Evolutionary conservation across 495 filamentous ascomycete species (phyloP), one percentile per base, ranked within the genome.

Genomic region (Penicillium roqueforti): DNA sequence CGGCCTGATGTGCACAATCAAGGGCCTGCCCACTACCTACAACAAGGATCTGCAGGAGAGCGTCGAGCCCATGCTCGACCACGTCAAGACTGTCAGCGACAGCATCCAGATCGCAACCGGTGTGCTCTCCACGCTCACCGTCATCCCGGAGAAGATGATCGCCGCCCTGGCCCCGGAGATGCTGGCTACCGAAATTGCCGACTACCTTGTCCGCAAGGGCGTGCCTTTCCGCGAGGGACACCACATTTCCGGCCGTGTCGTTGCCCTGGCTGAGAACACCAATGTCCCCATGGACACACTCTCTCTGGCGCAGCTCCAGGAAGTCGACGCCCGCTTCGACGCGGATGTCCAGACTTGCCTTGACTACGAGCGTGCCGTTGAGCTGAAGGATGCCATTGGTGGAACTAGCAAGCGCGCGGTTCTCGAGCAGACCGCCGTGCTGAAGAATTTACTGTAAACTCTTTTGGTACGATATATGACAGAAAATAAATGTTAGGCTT

Each of bases 21-120:
- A 97, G 76, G 87, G 87, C 31, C 78, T 96, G 19, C 91, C 92
- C 2, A 87, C 83, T 22, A 95, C 90, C 6, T 97, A 96, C 78
- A 95, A 97, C 77, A 95, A 96, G 76, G 89, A 96, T 66, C 76
- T 96, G 14, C 92, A 97, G 72, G 92, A 97, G 74, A 86, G 83
- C 54, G 84, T 90, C 56, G 89, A 96, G 76, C 87, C 88, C 38
- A 80, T 97, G 68, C 81, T 97, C 25, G 89, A 96, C 72, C 84
- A 86, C 66, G 81, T 95, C 68, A 91, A 91, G 75, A 96, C 92
- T 9, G 83, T 95, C 45, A 79, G 78, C 42, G 88, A 95, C 77
- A 91, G 86, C 68, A 80, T 95, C 54, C 86, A 86, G 64, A 96
- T 97, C 61, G 88, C 89, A 39, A 90, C 87, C 39, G 88, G 92